phyloP scores from a whole-genome alignment of 306 rosid genomes.

The Sphenostylis stenocarpa region DNA sequence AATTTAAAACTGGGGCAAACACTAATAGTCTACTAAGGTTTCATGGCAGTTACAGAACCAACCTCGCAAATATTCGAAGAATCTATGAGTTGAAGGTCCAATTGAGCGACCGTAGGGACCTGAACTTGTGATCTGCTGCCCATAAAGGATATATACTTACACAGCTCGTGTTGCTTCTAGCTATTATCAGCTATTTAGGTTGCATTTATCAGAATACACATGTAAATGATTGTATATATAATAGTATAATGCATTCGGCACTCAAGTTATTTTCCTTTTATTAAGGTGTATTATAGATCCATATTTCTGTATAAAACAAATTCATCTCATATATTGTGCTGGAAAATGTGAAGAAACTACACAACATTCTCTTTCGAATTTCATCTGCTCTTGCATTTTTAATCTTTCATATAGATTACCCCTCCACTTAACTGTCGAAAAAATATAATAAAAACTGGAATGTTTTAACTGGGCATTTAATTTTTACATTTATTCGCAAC shows the following conservation, averaged over 20 bases:
- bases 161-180: background rate
- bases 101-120: conserved; percentile 12
- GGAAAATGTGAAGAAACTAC: background rate
- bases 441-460: too few species aligned
- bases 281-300: background rate
- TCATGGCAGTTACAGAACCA: conserved; percentile 27
- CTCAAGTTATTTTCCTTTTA: conserved; percentile 10
- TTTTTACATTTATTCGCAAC: too few species aligned
- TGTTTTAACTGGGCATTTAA: background rate
- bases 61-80: conserved; percentile 22
- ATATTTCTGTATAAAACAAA: background rate
- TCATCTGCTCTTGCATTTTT: background rate
- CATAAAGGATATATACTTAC: background rate
- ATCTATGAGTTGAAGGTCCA: conserved; percentile 24
- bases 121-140: background rate
- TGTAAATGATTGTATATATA: background rate
- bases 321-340: background rate
- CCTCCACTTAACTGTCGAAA: too few species aligned
- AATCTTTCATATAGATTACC: background rate
- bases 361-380: background rate
- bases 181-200: conserved; percentile 9
- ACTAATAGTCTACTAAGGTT: background rate
- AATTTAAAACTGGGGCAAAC: background rate
- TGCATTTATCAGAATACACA: background rate
- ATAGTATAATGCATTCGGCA: background rate